Conservation (phyloP, 495 filamentous ascomycete species). For the Usnea hakonensis region DNA sequence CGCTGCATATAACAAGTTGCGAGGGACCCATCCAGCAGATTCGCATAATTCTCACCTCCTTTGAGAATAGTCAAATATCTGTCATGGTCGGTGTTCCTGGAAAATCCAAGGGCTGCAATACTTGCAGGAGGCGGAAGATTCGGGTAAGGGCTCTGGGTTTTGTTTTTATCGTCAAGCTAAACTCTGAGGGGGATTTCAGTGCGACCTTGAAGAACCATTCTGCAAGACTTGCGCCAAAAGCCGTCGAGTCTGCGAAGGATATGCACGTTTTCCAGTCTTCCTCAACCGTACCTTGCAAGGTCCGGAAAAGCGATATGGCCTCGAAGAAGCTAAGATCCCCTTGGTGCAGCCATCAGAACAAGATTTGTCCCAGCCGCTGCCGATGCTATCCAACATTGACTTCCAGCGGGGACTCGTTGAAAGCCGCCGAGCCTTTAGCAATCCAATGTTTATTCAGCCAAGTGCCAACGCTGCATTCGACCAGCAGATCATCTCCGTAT, state of each 20-base stretch:
- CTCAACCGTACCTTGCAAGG: slow-evolving; percentile 13
- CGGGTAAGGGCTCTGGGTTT: background rate
- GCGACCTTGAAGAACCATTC: slow-evolving; percentile 9
- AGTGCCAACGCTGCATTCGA: background rate
- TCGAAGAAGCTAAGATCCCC: slow-evolving; percentile 15
- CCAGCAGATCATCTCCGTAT: slow-evolving; percentile 13
- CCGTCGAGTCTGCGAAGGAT: slow-evolving; percentile 18
- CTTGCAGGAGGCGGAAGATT: slow-evolving; percentile 10
- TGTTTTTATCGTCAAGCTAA: background rate
- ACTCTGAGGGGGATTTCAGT: background rate
- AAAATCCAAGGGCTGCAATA: slow-evolving; percentile 11
- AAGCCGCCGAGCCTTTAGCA: background rate
- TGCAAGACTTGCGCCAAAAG: slow-evolving; percentile 18
- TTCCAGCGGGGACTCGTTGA: background rate
- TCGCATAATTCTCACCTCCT: background rate
- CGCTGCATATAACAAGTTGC: background rate
- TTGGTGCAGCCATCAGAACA: background rate
- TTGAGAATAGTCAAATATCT: background rate
- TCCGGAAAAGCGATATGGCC: slow-evolving; percentile 9
- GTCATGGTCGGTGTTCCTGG: slow-evolving; percentile 11
- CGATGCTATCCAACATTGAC: background rate
- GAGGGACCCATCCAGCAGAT: background rate
- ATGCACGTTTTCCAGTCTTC: slow-evolving; percentile 18
- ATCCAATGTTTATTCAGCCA: slow-evolving; percentile 2
- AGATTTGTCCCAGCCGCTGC: background rate